phyloP scores from a whole-genome alignment of 2,329 filamentous ascomycete species.

The Xylariaceae sp. region DNA sequence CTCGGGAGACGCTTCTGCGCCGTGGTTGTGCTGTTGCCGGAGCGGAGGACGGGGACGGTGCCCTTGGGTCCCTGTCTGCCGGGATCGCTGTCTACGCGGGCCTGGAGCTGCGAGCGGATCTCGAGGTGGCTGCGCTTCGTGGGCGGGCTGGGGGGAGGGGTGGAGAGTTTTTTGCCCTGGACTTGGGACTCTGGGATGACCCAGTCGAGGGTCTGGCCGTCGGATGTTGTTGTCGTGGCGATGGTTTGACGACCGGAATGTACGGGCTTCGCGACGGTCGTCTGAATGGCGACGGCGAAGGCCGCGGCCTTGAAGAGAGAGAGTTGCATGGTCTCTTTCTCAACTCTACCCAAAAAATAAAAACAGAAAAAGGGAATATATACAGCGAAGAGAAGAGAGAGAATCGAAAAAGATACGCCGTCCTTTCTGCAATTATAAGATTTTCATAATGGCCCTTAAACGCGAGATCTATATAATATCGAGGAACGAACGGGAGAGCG shows the following conservation, averaged over 20 bases:
- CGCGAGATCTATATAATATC: neutral
- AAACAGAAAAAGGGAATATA: neutral
- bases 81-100: constrained; percentile 3
- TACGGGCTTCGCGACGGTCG: constrained; percentile 11
- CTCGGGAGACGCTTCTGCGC: constrained; percentile 13
- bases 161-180: constrained; percentile 6
- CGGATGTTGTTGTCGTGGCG: constrained; percentile 14
- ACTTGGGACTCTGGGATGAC: constrained; percentile 15
- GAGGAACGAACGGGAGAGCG: neutral
- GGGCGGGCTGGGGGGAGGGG: constrained; percentile 5
- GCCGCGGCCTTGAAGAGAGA: constrained; percentile 16
- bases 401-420: too few relatives aligned
- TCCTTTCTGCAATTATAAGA: too few relatives aligned
- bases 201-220: constrained; percentile 18
- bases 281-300: constrained; percentile 12
- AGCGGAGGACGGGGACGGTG: constrained; percentile 15
- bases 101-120: neutral
- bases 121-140: constrained; percentile 2
- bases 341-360: neutral
- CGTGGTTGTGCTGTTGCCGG: neutral
- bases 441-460: neutral
- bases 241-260: constrained; percentile 4
- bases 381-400: too few relatives aligned
- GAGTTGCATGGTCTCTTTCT: constrained; percentile 5
- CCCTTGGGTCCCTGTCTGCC: constrained; percentile 15